Base-by-base conservation (phyloP, 306 rosid genomes). In the peach (Prunus persica) region DNA sequence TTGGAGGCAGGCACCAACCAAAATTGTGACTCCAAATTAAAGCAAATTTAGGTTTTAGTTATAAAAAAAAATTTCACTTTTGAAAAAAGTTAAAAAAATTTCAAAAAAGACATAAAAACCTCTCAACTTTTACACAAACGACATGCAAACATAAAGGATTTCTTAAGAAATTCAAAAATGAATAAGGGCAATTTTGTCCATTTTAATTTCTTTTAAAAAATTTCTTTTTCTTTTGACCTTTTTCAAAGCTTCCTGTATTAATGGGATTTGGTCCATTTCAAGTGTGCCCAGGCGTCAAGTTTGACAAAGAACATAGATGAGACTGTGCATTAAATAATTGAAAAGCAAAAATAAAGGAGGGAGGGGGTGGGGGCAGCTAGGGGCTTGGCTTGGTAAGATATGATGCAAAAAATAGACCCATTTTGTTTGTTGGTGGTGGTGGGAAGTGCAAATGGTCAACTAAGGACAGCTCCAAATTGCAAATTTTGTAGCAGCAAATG, bases 381-480 rank as follows among this genome's bases (percentile, higher is more conserved):
- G 58, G 58, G 16, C 73, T 69, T 38, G 43, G 43, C 43, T 15
- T 34, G 50, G 73, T 49, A 27, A 49, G 24, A 57, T 47, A 30
- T 28, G 49, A 28, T 27, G 60, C 28, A 70, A 49, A 49, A 11
- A 50, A 51, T 18, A 19, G 28, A 27, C 25, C 41, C 8, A 22
- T 2, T 70, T 55, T 50, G 25, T n/a, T 38, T 34, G 47, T 18
- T 50, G 18, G 50, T 10, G 15, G 19, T n/a, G 15, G 20, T 43
- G 50, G 71, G 19, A 43, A 43, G 20, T 43, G 18, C 4, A 12
- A 41, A 12, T 12, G 65, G 79, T 76, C 79, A 76, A 76, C 79
- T 43, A 76, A 66, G 73, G 79, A 18, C 20, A 38, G 66, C 73
- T 52, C 65, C 22, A 50, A 71, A 38, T 38, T 38, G 43, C 43